Evolutionary conservation across 2,329 filamentous ascomycete genomes (phyloP), one percentile per base, ranked within the genome.

Genomic region (Xylaria sp.): DNA sequence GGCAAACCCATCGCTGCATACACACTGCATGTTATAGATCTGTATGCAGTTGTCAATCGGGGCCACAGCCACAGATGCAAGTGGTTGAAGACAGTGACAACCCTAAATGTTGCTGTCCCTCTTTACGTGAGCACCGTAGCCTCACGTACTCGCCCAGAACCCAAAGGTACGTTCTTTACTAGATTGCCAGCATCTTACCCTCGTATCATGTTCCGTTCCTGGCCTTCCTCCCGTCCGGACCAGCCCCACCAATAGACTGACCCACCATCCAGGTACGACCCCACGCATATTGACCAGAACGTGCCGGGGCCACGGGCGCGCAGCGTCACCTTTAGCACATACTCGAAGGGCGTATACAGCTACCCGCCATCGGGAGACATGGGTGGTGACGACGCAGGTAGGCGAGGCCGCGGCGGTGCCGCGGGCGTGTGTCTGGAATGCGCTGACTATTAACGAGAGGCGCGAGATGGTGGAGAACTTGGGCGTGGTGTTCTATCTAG

Each of bases 381-480:
- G 54, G 46, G 54, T 57, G 17, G 7, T 54, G n/a, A 45, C 44
- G 40, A 34, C 40, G 17, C 38, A 8, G 34, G 21, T 21, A 21
- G 39, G 16, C 21, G 21, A 51, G 20, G 54, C 37, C 9, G 26
- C 24, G 20, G 18, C 39, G 17, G 47, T 48, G 43, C 50, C 50
- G 18, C 26, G 54, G 34, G 51, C 39, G 17, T 44, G 44, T 19
- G 48, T 54, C 20, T 54, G 50, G 54, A 57, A 54, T 39, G 50
- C 54, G 17, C 37, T 48, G 13, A 49, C 24, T 48, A 54, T 57
- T 47, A 44, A 57, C 29, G 54, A 57, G 47, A 51, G 51, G 39
- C 54, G 54, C 26, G 47, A 51, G 39, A 47, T 45, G 21, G 45
- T 57, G 24, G 40, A 54, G 43, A 48, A 21, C 19, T 42, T 57